These are phyloP conservation scores for Torulaspora maleeae DNA, from an alignment of 805 yeast genomes.

Conservation along the genomic window DNA sequence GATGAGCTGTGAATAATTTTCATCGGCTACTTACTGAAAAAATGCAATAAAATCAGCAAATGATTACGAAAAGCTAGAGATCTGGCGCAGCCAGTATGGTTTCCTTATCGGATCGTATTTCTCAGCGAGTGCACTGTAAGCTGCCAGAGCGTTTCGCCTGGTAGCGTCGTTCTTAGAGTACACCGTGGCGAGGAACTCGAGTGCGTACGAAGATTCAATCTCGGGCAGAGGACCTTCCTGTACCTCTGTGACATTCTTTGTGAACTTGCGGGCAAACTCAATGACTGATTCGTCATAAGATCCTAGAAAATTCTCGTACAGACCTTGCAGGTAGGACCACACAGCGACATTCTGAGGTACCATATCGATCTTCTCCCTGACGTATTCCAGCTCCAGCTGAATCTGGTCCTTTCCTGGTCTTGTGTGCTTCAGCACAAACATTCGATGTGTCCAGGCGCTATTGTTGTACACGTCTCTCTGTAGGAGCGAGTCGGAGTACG, in stretches of 20 bases:
- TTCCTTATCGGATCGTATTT: conserved; percentile 59
- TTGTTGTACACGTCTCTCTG: conserved; percentile 73
- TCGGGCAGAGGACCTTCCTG: conserved; percentile 21
- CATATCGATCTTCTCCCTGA: conserved; percentile 43
- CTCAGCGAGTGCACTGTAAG: conserved; percentile 48
- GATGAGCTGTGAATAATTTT: conserved; percentile 7
- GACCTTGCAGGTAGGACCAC: conserved; percentile 78
- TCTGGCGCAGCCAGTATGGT: conserved; percentile 57
- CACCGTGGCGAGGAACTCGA: conserved; percentile 57
- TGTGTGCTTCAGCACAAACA: conserved; percentile 44
- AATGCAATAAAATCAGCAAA: background rate
- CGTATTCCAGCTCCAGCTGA: conserved; percentile 50
- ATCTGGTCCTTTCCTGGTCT: conserved; percentile 24
- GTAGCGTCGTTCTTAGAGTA: conserved; percentile 33
- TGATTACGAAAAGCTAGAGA: conserved; percentile 2
- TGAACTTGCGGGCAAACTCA: conserved; percentile 43
- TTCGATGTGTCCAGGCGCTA: conserved; percentile 90
- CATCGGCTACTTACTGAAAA: background rate
- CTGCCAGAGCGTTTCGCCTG: conserved; percentile 38
- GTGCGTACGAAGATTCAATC: conserved; percentile 53
- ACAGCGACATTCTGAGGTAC: conserved; percentile 81
- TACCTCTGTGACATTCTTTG: conserved; percentile 28
- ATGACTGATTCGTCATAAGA: conserved; percentile 40
- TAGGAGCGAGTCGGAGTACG: conserved; percentile 47
- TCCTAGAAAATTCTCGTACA: conserved; percentile 36